These are phyloP conservation scores for Camptophora hylomeconis DNA, from an alignment of 2,329 filamentous ascomycete species.

Conservation along the genomic window DNA sequence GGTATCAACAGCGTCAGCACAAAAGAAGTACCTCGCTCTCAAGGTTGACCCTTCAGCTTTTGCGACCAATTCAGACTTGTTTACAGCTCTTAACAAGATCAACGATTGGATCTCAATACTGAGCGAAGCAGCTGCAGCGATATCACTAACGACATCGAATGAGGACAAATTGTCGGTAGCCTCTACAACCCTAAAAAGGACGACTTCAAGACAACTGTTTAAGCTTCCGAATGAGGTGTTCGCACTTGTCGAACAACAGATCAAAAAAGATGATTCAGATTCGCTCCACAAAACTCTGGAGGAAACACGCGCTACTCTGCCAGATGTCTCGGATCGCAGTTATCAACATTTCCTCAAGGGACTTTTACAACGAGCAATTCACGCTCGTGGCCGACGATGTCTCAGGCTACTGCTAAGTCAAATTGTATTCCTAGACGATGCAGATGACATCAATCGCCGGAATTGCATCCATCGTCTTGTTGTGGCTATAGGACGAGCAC, in stretches of 20 bases:
- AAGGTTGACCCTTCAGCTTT: conserved; percentile 86
- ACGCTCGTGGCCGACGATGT: conserved; percentile 57
- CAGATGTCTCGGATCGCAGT: conserved; percentile 13
- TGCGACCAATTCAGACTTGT: conserved; percentile 56
- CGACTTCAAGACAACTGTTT: conserved; percentile 61
- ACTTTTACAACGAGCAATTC: conserved; percentile 41
- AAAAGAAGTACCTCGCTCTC: conserved; percentile 74
- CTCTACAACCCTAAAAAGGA: conserved; percentile 58
- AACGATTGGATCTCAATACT: conserved; percentile 86
- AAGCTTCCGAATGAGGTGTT: conserved; percentile 56
- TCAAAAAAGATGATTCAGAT: conserved; percentile 53
- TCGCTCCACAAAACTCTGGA: conserved; percentile 22
- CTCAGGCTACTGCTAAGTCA: conserved; percentile 58
- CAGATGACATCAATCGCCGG: conserved; percentile 83
- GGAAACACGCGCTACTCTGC: conserved; percentile 4
- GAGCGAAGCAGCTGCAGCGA: conserved; percentile 58
- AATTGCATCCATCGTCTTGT: conserved; percentile 90
- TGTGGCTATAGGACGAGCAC: conserved; percentile 74
- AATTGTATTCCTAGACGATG: conserved; percentile 63
- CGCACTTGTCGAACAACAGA: conserved; percentile 59
- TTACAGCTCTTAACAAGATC: conserved; percentile 51
- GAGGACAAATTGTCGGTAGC: conserved; percentile 27
- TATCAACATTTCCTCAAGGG: conserved; percentile 26
- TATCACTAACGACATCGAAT: no score
- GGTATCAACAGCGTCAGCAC: conserved; percentile 59